phyloP scores from a whole-genome alignment of 495 filamentous ascomycete species.

The Annulohypoxylon moriforme region DNA sequence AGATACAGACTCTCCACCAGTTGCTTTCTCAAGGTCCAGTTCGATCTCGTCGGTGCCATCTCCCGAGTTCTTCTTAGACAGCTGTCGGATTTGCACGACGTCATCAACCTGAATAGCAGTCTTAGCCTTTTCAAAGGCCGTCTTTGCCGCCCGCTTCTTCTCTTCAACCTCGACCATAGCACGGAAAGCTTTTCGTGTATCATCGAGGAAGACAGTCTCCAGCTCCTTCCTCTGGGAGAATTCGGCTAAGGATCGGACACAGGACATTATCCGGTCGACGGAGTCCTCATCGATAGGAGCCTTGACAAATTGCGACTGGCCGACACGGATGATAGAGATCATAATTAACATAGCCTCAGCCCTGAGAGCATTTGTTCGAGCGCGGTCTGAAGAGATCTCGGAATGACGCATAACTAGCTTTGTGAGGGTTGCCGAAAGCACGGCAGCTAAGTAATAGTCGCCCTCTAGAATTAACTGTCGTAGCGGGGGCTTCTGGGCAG shows the following conservation, averaged over 20 bases:
- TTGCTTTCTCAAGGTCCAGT: slow-evolving; percentile 91
- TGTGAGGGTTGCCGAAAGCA: slow-evolving; percentile 92
- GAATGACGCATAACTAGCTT: slow-evolving; percentile 99
- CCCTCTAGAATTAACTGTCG: slow-evolving; percentile 96
- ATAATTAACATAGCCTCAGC: slow-evolving; percentile 99
- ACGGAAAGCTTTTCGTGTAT: slow-evolving; percentile 94
- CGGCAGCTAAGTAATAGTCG: slow-evolving; percentile 96
- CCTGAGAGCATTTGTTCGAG: slow-evolving; percentile 91
- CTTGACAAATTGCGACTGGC: slow-evolving; percentile 97
- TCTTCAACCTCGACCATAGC: slow-evolving; percentile 99
- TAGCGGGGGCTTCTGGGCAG: slow-evolving; percentile 94
- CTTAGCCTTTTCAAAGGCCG: slow-evolving; percentile 91
- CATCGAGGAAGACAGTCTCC: slow-evolving; percentile 92
- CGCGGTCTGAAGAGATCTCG: slow-evolving; percentile 87
- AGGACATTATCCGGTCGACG: slow-evolving; percentile 96
- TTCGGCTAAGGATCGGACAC: slow-evolving; percentile 91
- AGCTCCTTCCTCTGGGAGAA: slow-evolving; percentile 89
- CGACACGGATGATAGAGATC: slow-evolving; percentile 97
- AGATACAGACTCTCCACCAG: slow-evolving; percentile 81
- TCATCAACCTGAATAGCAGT: slow-evolving; percentile 96
- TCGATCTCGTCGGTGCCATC: slow-evolving; percentile 89
- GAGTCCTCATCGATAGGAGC: slow-evolving; percentile 98
- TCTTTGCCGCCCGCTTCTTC: slow-evolving; percentile 93
- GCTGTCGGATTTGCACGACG: slow-evolving; percentile 88
- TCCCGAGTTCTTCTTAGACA: slow-evolving; percentile 88